A percentile compares a stretch with the other conserved stretches of the same genome.
Conservation (phyloP, 73 alveolate genomes). For the Breviolum minutum region DNA sequence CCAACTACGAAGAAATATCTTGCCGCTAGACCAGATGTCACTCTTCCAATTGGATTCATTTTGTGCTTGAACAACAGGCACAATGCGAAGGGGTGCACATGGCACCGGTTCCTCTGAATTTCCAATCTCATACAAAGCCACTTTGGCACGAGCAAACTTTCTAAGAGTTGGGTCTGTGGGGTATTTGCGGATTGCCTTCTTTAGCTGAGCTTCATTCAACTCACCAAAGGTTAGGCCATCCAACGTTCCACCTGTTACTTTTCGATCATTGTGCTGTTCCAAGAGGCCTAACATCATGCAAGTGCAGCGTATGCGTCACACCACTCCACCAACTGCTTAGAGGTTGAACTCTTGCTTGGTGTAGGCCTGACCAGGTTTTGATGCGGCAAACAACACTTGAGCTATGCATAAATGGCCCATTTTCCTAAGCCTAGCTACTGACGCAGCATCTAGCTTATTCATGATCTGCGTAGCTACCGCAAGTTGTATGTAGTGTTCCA, state of each 20-base stretch:
- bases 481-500: neutral
- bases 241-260: neutral
- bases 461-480: neutral
- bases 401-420: neutral
- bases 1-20: too few relatives aligned
- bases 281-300: neutral
- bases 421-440: neutral
- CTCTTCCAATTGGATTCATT: too few relatives aligned
- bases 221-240: neutral
- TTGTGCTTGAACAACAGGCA: neutral
- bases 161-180: neutral
- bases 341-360: too few relatives aligned
- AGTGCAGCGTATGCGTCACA: too few relatives aligned
- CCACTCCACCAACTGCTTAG: too few relatives aligned
- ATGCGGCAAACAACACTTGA: neutral
- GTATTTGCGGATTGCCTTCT: neutral
- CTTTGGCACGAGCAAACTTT: neutral
- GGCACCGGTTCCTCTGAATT: too few relatives aligned
- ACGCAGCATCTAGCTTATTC: neutral
- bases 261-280: neutral
- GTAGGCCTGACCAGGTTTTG: neutral
- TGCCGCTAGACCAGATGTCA: too few relatives aligned
- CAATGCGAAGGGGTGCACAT: neutral
- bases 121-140: neutral
- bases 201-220: neutral